A percentile compares a stretch with the other conserved stretches of the same genome.
Conservation (phyloP, 2,329 filamentous ascomycete genomes). For the Emmonsiellopsis sp. region DNA sequence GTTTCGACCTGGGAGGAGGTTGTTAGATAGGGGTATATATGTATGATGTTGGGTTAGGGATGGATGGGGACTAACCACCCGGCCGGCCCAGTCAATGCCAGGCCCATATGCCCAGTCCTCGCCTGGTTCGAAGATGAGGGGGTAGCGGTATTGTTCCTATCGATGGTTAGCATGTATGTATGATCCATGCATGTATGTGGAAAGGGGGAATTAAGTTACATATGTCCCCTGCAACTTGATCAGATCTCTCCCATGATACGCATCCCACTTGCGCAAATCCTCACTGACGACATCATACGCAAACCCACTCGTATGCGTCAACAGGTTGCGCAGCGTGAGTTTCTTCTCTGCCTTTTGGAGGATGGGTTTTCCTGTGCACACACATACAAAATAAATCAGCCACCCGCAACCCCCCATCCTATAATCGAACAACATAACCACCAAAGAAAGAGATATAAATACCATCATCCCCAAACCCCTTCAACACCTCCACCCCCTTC, state of each 20-base stretch:
- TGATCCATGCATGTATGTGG: no score
- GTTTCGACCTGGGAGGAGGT: conserved; percentile 29
- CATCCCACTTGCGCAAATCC: background rate
- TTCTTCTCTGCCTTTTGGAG: background rate
- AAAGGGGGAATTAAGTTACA: background rate
- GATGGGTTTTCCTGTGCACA: background rate
- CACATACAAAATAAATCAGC: background rate
- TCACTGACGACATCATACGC: background rate
- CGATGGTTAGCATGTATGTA: background rate
- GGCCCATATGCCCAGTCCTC: conserved; percentile 41
- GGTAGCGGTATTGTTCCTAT: conserved; percentile 15
- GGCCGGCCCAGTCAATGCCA: conserved; percentile 44
- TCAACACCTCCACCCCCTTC: background rate
- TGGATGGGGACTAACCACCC: conserved; percentile 20
- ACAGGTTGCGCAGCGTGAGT: background rate
- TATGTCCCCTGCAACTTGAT: background rate
- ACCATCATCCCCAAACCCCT: conserved; percentile 1
- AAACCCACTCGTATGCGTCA: background rate
- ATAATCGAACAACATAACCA: background rate
- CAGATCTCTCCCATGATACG: background rate
- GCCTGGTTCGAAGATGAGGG: conserved; percentile 43
- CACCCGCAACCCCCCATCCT: background rate
- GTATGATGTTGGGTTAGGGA: background rate
- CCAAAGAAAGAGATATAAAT: background rate
- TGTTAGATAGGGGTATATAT: background rate